Percentiles rank a stretch among this genome's conserved stretches.
phyloP scores from a whole-genome alignment of 441 rosid genomes.

The Erysimum cheiri region DNA sequence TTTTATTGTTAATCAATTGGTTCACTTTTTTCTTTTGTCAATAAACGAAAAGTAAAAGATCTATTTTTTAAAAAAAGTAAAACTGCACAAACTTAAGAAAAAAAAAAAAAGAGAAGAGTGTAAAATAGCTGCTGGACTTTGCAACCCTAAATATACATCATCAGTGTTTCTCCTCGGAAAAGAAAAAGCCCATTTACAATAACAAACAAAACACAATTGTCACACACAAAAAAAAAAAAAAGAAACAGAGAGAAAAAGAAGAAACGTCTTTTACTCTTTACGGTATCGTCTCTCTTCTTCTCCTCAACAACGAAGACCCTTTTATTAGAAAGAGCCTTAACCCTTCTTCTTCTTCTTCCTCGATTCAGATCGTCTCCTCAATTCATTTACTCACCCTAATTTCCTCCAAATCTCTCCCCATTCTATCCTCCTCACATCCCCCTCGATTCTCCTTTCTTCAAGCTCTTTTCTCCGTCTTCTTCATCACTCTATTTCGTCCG shows the following conservation, averaged over 20 bases:
- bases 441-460: constrained; percentile 15
- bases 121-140: constrained; percentile 29
- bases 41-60: background rate
- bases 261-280: constrained; percentile 34
- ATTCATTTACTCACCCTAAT: constrained; percentile 15
- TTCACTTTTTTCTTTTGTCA: background rate
- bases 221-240: background rate
- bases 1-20: too few species aligned
- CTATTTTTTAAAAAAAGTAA: background rate
- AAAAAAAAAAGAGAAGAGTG: background rate
- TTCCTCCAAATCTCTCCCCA: constrained; percentile 50
- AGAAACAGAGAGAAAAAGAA: background rate
- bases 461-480: constrained; percentile 22
- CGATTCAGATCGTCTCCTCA: constrained; percentile 43
- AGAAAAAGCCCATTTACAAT: constrained; percentile 26
- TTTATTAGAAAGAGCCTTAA: background rate
- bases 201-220: background rate
- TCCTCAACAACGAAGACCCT: constrained; percentile 11
- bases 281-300: constrained; percentile 35
- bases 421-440: constrained; percentile 26
- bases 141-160: constrained; percentile 1
- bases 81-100: too few species aligned
- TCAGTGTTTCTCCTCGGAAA: background rate
- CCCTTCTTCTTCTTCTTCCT: constrained; percentile 19
- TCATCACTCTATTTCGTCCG: constrained; percentile 23